Evolutionary conservation across 768 basidiomycete species (phyloP).

Genomic region (Boletus eberwhitei): DNA sequence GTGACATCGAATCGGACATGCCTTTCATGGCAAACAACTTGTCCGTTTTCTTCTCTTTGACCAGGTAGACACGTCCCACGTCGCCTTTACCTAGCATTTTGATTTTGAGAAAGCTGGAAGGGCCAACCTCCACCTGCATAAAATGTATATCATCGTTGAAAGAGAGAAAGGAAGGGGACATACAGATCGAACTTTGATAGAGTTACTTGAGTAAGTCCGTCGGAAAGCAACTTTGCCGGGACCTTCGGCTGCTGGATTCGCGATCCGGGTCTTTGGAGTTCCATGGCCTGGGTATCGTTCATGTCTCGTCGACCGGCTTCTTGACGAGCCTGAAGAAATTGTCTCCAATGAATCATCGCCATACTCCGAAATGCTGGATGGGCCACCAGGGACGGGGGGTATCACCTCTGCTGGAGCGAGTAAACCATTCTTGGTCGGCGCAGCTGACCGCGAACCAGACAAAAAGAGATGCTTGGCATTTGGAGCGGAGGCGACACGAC

Average conservation of each 20-base stretch:
- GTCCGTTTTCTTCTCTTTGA: conserved; percentile 94
- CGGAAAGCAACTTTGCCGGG: conserved; percentile 75
- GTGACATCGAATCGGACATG: conserved; percentile 36
- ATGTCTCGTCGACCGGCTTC: conserved; percentile 45
- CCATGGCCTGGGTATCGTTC: conserved; percentile 29
- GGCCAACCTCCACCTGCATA: conserved; percentile 84
- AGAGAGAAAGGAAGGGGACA: conserved; percentile 24
- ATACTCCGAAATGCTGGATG: conserved; percentile 50
- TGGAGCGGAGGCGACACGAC: conserved; percentile 94
- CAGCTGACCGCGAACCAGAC: conserved; percentile 51
- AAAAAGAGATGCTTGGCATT: conserved; percentile 91
- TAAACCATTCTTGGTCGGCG: conserved; percentile 72
- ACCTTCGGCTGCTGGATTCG: conserved; percentile 43
- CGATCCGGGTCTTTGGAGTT: conserved; percentile 42
- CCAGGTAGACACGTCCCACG: conserved; percentile 97
- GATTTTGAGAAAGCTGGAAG: conserved; percentile 92
- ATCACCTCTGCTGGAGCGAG: conserved; percentile 65
- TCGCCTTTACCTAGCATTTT: conserved; percentile 99
- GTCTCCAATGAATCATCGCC: conserved; percentile 76
- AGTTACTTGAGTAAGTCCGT: conserved; percentile 95
- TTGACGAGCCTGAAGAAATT: conserved; percentile 71
- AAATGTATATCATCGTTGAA: not conserved
- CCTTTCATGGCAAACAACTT: conserved; percentile 99
- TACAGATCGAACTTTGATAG: conserved; percentile 90
- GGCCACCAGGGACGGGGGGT: conserved; percentile 51